Conservation (phyloP, 148 eudicot species). For the Cornus kousa region DNA sequence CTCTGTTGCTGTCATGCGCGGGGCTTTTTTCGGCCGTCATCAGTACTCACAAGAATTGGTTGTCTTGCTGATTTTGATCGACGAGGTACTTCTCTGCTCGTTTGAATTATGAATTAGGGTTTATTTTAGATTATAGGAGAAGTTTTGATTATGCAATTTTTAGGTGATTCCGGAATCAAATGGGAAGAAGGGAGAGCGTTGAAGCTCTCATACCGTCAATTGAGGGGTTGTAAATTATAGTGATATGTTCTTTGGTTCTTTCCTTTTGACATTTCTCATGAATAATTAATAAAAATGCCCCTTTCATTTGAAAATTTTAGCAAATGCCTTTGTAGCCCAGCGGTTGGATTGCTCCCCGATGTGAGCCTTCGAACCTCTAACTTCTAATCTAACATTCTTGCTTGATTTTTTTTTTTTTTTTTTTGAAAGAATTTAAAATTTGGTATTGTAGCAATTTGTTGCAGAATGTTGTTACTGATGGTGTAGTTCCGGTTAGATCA, state of each 20-base stretch:
- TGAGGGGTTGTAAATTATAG: background rate
- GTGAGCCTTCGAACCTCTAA: no score
- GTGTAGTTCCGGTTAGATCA: no score
- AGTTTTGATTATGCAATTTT: background rate
- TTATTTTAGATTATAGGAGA: background rate
- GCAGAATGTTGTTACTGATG: background rate
- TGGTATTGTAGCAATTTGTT: background rate
- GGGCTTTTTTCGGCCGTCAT: slow-evolving; percentile 81
- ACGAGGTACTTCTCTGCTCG: background rate
- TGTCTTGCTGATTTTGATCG: slow-evolving; percentile 52
- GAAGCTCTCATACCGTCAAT: background rate
- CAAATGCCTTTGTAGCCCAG: no score
- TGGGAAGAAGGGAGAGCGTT: background rate
- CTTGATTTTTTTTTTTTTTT: no score
- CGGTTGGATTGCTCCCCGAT: no score
- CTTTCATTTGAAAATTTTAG: background rate
- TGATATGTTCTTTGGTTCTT: background rate
- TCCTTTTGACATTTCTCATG: background rate
- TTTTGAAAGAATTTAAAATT: background rate
- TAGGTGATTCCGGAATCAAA: background rate
- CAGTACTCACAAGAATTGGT: slow-evolving; percentile 90
- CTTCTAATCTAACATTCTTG: no score
- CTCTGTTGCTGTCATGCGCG: slow-evolving; percentile 62
- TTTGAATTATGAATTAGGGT: background rate
- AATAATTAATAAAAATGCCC: background rate